Conservation (phyloP, 2,329 filamentous ascomycete genomes). For the Aphanoascus verrucosus region DNA sequence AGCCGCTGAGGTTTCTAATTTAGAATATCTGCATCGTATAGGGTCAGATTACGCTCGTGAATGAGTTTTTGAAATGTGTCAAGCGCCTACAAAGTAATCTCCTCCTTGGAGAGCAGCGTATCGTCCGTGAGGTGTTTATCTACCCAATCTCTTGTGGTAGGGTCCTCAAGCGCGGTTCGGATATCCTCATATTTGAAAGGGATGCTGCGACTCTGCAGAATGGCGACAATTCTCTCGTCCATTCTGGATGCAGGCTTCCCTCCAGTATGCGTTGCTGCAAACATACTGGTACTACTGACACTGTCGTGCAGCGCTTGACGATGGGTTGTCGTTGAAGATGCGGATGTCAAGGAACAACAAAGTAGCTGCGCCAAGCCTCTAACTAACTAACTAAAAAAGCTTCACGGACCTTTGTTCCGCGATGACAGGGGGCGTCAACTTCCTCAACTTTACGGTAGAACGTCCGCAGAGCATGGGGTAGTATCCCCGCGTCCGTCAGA, state of each 20-base stretch:
- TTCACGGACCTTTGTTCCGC: too few species aligned
- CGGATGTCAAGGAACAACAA: too few species aligned
- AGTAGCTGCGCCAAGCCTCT: too few species aligned
- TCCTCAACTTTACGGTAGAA: too few species aligned
- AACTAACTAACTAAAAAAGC: too few species aligned
- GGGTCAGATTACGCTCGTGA: neutral
- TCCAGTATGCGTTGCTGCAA: too few species aligned
- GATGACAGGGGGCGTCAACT: too few species aligned
- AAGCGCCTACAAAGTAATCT: slow-evolving; percentile 27
- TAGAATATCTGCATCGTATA: slow-evolving; percentile 23
- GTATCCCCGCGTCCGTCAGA: too few species aligned
- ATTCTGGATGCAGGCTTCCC: neutral
- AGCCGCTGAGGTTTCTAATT: slow-evolving; percentile 25
- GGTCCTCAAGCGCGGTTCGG: slow-evolving; percentile 22
- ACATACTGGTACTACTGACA: too few species aligned
- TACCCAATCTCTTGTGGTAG: slow-evolving; percentile 25
- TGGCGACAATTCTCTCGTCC: slow-evolving; percentile 20
- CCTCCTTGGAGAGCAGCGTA: slow-evolving; percentile 33
- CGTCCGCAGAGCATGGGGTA: too few species aligned
- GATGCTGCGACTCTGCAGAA: slow-evolving; percentile 25
- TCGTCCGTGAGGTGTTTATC: slow-evolving; percentile 24
- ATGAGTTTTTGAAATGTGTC: neutral
- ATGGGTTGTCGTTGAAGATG: too few species aligned
- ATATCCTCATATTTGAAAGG: slow-evolving; percentile 23
- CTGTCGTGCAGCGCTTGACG: too few species aligned